Evolutionary conservation across 1,139 yeast genomes (phyloP), one percentile per base, ranked within the genome.

Genomic region (Blastobotrys buckinghamii): DNA sequence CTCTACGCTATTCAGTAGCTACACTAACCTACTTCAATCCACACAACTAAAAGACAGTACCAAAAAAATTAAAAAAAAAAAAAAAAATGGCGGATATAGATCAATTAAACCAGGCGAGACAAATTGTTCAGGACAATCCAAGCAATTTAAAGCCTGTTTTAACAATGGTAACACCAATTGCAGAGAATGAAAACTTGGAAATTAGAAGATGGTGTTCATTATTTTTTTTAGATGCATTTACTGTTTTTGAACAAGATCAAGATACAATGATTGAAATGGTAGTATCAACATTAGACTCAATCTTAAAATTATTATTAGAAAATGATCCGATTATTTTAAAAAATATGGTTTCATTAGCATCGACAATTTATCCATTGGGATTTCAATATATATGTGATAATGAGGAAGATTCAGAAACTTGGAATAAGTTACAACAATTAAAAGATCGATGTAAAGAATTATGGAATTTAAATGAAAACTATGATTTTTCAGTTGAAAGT

Each of bases 401-500:
- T 47, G 59, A 60, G 27, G 51, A 53, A 8, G 56, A 59, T 24
- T 53, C 51, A n/a, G 55, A 46, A 15, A 52, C 58, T 13, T 69
- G 73, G 73, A 47, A 55, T 13, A 52, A 57, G 33, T 48, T 68
- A 30, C 46, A 52, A 19, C 51, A 50, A 8, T 52, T 72, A 49
- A 72, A 72, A 52, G 44, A 55, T 2, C 49, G 49, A 29, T 62
- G 70, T 3, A 53, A 69, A 12, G 49, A 53, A 2, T 49, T 62
- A 8, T 71, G 75, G 74, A 59, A 61, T 33, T 50, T 49, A 32
- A 29, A 43, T 6, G 19, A 19, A 26, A 34, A 50, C 4, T 22
- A 5, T 22, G 59, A 59, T 33, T 57, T 60, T 27, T 72, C 73
- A 8, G 71, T 81, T 42, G 81, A 79, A 62, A 68, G 86, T 26